These are phyloP conservation scores for Corylus avellana DNA, from an alignment of 306 rosid genomes.

Conservation along the genomic window DNA sequence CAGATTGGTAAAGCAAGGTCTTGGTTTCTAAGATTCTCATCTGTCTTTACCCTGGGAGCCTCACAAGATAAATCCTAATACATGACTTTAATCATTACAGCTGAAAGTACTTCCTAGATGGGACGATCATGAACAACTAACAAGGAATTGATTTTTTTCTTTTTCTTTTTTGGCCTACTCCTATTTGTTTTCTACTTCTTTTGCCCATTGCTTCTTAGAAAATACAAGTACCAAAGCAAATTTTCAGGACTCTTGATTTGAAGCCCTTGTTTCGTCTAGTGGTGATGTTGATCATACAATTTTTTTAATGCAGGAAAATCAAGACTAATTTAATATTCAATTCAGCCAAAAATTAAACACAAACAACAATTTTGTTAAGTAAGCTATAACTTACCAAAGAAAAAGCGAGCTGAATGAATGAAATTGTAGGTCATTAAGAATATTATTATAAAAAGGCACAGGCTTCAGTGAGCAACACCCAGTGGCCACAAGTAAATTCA, in stretches of 20 bases:
- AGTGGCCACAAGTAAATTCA: neutral
- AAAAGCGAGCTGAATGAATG: constrained; percentile 15
- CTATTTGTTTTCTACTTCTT: neutral
- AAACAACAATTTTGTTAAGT: neutral
- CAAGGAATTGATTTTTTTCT: neutral
- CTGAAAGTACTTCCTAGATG: neutral
- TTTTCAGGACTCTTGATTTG: neutral
- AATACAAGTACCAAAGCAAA: neutral
- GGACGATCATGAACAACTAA: neutral
- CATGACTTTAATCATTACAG: neutral
- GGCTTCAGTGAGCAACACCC: neutral
- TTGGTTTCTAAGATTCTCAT: neutral
- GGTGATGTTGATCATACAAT: neutral
- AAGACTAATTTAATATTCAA: neutral
- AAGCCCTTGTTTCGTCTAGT: neutral
- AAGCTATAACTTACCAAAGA: neutral
- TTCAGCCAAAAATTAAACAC: neutral
- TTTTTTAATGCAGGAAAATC: neutral
- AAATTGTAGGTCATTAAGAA: neutral
- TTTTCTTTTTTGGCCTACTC: neutral
- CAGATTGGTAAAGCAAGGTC: neutral
- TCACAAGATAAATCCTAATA: neutral
- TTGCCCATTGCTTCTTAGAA: neutral
- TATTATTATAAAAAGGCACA: neutral
- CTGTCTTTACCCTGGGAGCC: neutral